phyloP scores from a whole-genome alignment of 2,329 filamentous ascomycete species.

The Colletotrichum abscissum region DNA sequence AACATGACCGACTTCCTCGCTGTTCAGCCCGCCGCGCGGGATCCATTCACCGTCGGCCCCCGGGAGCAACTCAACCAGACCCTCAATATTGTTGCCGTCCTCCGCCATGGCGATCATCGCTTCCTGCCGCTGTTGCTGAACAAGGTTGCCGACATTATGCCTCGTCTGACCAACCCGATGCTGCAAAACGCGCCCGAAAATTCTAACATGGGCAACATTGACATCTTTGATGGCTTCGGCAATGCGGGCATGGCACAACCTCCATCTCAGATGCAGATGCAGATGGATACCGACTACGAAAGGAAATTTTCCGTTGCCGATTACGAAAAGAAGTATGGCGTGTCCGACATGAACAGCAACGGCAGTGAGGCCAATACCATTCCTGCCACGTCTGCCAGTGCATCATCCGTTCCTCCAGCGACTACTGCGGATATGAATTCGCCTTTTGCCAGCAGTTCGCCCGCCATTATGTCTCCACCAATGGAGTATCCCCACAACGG shows the following conservation, averaged over 20 bases:
- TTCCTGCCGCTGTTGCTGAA: conserved; percentile 81
- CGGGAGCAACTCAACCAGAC: conserved; percentile 80
- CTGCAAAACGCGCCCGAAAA: conserved; percentile 69
- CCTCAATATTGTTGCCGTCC: conserved; percentile 72
- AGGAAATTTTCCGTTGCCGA: conserved; percentile 57
- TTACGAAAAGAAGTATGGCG: conserved; percentile 54
- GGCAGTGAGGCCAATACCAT: conserved; percentile 51
- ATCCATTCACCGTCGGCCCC: conserved; percentile 74
- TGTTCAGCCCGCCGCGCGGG: conserved; percentile 68
- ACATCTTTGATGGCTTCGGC: conserved; percentile 75
- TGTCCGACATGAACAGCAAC: conserved; percentile 47
- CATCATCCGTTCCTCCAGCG: conserved; percentile 39
- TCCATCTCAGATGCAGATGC: conserved; percentile 52
- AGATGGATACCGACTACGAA: conserved; percentile 60
- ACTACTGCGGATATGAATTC: conserved; percentile 56
- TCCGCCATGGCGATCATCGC: conserved; percentile 80
- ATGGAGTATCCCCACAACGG: conserved; percentile 58
- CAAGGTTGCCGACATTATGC: conserved; percentile 80
- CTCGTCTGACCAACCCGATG: conserved; percentile 69
- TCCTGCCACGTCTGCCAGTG: conserved; percentile 38
- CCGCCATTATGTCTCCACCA: conserved; percentile 63
- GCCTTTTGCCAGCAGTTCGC: conserved; percentile 64
- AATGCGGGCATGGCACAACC: conserved; percentile 70
- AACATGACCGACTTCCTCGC: conserved; percentile 80
- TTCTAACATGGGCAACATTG: conserved; percentile 62